Base-by-base conservation (phyloP, 75 land plant species). In the Cunninghamia lanceolata region DNA sequence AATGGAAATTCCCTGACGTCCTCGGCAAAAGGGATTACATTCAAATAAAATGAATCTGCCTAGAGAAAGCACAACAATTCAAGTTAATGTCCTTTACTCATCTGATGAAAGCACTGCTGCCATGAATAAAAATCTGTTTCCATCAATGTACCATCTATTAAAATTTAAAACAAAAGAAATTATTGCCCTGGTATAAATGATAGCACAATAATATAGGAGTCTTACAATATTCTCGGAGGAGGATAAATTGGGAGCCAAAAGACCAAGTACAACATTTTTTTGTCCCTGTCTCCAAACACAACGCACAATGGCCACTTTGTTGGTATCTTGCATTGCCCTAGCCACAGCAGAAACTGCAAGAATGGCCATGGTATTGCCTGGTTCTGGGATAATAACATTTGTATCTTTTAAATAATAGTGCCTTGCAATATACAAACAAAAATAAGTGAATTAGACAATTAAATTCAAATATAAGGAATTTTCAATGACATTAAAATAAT, bases 201-300 rank as follows among this genome's bases (percentile, higher is more conserved):
- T n/a, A n/a, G 32, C 50, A 80, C 14, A 39, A 43, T 43, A n/a
- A 21, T 32, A 71, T 32, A 6, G 9, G 40, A 53, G 40, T 84
- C 96, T 90, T 86, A 98, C 99, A 86, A 94, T 42, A 66, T 88
- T 90, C 0, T 90, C 89, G 38, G 83, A 75, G 14, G 90, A 83
- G 30, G 97, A 90, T 43, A 95, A 56, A 87, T 93, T 91, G 7
- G 99, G 99, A 52, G 96, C 91, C 87, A 98, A 86, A 68, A 94
- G 91, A 32, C 99, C 99, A 75, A 98, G 75, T 36, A 93, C 94
- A 86, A 94, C 95, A 89, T 87, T 92, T 53, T 46, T 84, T 90
- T 98, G 99, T 66, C 95, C 93, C 87, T 95, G 93, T 86, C 97
- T 95, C 97, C 97, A 98, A 13, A 98, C 95, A 91, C 99, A 98